Evolutionary conservation across 2,329 filamentous ascomycete genomes (phyloP).

Genomic region (Chaetothyriales sp.): DNA sequence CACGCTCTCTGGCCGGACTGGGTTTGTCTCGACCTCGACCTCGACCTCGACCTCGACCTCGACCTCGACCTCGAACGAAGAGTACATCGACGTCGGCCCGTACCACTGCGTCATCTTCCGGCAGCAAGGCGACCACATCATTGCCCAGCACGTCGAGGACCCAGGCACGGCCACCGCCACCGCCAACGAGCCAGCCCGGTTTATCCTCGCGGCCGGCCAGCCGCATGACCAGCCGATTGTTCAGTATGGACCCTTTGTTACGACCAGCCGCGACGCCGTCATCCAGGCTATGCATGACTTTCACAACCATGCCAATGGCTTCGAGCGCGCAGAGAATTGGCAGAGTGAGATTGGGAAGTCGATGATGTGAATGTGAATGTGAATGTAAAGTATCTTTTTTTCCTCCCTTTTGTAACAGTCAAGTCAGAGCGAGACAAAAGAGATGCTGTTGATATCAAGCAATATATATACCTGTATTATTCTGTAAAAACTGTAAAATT

Average conservation of each 20-base stretch:
- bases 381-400: no score
- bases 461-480: no score
- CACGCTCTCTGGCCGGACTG: constrained; percentile 56
- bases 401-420: no score
- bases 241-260: constrained; percentile 76
- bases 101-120: constrained; percentile 88
- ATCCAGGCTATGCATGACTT: constrained; percentile 65
- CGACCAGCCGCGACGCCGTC: constrained; percentile 55
- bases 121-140: constrained; percentile 58
- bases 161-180: no score
- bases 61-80: constrained; percentile 41
- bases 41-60: constrained; percentile 12
- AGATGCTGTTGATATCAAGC: no score
- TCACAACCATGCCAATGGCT: constrained; percentile 57
- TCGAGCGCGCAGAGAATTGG: constrained; percentile 67
- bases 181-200: constrained; percentile 40
- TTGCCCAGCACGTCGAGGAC: constrained; percentile 48
- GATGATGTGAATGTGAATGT: constrained; percentile 31
- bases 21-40: constrained; percentile 30
- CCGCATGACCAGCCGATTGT: constrained; percentile 67
- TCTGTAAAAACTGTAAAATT: no score
- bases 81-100: constrained; percentile 45
- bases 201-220: constrained; percentile 59
- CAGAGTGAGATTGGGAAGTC: constrained; percentile 72
- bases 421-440: no score